Conservation (phyloP, 2,329 filamentous ascomycete species). For the Fusarium incarnatum region DNA sequence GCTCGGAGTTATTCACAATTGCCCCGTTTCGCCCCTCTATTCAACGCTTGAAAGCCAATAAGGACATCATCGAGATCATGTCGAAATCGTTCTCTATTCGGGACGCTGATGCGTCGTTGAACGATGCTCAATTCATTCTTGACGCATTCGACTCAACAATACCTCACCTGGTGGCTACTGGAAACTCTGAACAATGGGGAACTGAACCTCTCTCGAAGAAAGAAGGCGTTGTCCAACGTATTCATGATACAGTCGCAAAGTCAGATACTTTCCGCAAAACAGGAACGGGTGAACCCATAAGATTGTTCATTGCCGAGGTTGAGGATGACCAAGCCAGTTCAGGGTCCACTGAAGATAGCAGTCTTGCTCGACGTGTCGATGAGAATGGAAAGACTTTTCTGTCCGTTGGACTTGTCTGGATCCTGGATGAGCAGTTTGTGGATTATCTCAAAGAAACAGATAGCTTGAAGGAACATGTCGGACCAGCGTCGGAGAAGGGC, state of each 20-base stretch:
- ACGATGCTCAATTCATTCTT: constrained; percentile 48
- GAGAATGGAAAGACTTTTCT: constrained; percentile 25
- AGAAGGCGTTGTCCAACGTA: constrained; percentile 39
- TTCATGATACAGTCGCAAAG: constrained; percentile 32
- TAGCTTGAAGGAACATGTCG: constrained; percentile 20
- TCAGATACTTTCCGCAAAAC: constrained; percentile 44
- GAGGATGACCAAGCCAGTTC: constrained; percentile 19
- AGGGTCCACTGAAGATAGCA: constrained; percentile 5
- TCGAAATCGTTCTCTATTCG: constrained; percentile 42
- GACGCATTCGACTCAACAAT: constrained; percentile 49
- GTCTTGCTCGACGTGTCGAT: constrained; percentile 33
- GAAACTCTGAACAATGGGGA: constrained; percentile 48
- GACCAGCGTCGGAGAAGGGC: constrained; percentile 23
- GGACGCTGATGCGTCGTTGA: constrained; percentile 32
- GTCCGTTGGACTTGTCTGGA: constrained; percentile 29
- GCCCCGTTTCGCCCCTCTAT: neutral
- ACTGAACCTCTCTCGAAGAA: constrained; percentile 42
- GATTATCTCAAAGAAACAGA: constrained; percentile 24
- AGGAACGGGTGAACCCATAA: constrained; percentile 41
- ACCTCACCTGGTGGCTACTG: constrained; percentile 44
- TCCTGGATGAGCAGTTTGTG: constrained; percentile 15
- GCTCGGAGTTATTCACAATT: neutral
- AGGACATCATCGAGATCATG: constrained; percentile 25
- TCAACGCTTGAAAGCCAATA: neutral
- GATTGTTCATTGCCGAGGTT: constrained; percentile 47